Evolutionary conservation across 306 rosid genomes (phyloP).

Genomic region (Castanea sativa): DNA sequence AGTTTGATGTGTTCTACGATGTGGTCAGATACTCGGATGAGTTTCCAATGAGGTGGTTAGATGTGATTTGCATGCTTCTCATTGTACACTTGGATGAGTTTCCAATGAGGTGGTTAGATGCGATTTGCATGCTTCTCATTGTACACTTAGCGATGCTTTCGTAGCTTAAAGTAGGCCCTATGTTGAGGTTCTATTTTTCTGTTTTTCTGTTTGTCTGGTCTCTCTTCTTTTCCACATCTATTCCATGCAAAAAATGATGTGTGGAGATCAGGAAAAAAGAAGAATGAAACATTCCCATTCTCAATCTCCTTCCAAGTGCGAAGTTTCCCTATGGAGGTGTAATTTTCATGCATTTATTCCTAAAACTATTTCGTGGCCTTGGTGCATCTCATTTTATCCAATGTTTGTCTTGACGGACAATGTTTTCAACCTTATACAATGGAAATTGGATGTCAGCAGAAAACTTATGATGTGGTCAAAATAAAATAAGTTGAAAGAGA

Average conservation of each 20-base stretch:
- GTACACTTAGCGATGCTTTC: conserved; percentile 7
- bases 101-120: background rate
- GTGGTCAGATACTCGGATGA: background rate
- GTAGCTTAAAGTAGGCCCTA: conserved; percentile 26
- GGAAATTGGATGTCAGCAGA: too few species aligned
- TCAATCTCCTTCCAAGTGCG: too few species aligned
- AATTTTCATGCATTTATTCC: too few species aligned
- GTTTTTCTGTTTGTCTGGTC: background rate
- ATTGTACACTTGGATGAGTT: background rate
- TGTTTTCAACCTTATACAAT: too few species aligned
- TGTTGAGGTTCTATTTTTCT: background rate
- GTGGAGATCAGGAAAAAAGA: too few species aligned
- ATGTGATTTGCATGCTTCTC: background rate
- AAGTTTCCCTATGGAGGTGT: too few species aligned
- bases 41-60: background rate
- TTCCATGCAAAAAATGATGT: background rate
- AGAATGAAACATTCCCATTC: too few species aligned
- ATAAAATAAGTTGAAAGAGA: too few species aligned
- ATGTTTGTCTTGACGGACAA: too few species aligned
- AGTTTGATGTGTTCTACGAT: background rate
- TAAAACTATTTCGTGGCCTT: too few species aligned
- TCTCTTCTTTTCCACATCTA: background rate
- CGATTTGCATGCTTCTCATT: background rate
- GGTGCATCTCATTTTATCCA: too few species aligned
- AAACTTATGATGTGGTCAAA: too few species aligned